Evolutionary conservation across 306 rosid genomes (phyloP), one percentile per base, ranked within the genome.

Genomic region (Prunus fruticosa): DNA sequence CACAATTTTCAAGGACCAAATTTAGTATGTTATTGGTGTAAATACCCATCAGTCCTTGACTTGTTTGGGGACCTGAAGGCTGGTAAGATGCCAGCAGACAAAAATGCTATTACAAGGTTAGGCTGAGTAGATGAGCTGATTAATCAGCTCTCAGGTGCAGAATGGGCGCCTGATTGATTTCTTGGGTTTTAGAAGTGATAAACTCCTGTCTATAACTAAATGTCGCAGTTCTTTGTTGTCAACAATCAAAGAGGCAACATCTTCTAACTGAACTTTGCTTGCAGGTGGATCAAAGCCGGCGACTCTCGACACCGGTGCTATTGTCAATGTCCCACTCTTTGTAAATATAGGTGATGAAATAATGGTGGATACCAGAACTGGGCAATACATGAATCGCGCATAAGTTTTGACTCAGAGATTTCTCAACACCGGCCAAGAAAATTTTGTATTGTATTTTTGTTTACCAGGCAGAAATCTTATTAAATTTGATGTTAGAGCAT

Each of bases 261-360:
- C 16, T 66, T 67, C 77, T 32, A 23, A 25, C 50, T 60, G 71
- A 74, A 76, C 79, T 70, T 78, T 73, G 60, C 79, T 70, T 11
- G 75, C 92, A 92, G 99, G 99, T 78, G 98, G 98, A 79, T 43
- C 96, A 67, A 95, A 89, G 88, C 97, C 97, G 34, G 99, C 97
- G 12, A 96, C 96, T 22, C 93, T 96, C 4, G 98, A 96, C 77
- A 96, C 99, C 0, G 98, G 97, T 11, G 87, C 96, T 34, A 74
- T 88, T 30, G 98, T 96, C 52, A 89, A 81, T 80, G 99, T 91
- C 68, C 99, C 99, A 4, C 85, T 91, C 80, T 96, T 92, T 72
- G 76, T 96, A 69, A 92, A 87, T 77, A n/a, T 70, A 18, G 93
- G 98, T 4, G 99, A 96, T 5, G 88, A 87, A 74, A 88, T 92